Evolutionary conservation across 78 protist species (phyloP).

Genomic region (slime mould (Dictyostelium discoideum)): dicty_2.7 NC_007088.5:6932001-6932500

Average conservation of each 20-base stretch:
- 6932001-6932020: conserved; percentile 58
- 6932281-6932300: conserved; percentile 73
- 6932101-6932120: conserved; percentile 8
- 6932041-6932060: conserved; percentile 44
- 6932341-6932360: conserved; percentile 51
- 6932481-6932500: background rate
- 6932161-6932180: conserved; percentile 46
- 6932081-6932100: conserved; percentile 37
- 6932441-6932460: background rate
- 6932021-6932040: conserved; percentile 39
- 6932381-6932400: conserved; percentile 29
- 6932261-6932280: conserved; percentile 53
- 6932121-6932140: conserved; percentile 66
- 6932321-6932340: conserved; percentile 65
- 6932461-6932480: background rate
- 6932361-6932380: conserved; percentile 72
- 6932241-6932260: conserved; percentile 57
- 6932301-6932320: conserved; percentile 48
- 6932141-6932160: conserved; percentile 52
- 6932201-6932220: conserved; percentile 40
- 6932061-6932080: conserved; percentile 15
- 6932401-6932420: no score
- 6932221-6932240: conserved; percentile 58
- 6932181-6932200: conserved; percentile 68
- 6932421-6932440: no score